Base-by-base conservation (phyloP, 2,329 filamentous ascomycete species). In the Cytospora piceicola region DNA sequence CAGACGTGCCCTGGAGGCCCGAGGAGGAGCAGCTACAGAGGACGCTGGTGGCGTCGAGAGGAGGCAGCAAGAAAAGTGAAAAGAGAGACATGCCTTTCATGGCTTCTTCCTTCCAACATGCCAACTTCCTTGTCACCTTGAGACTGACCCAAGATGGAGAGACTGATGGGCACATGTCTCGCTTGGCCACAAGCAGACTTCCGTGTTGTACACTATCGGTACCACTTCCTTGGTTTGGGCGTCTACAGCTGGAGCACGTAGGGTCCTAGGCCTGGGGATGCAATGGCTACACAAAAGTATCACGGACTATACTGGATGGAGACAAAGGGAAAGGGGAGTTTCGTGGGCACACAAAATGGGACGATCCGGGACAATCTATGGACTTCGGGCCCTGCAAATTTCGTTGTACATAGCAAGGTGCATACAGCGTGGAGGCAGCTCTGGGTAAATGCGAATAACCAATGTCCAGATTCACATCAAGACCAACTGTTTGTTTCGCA, bases 1-100 rank as follows among this genome's bases (percentile, higher is more conserved):
- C 56, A 64, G 61, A 56, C 51, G 56, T 34, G 56, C 60, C 56
- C 22, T 53, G 60, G 53, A 54, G 60, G 53, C 60, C 53, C 39
- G 30, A 57, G 60, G 49, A 63, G 55, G 39, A 17, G 32, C 36
- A 42, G 34, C 56, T 54, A 53, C 27, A 58, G 11, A 17, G 36
- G 22, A n/a, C 51, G 56, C 51, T 56, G 6, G 22, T 53, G 24
- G 61, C 56, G 56, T 55, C 55, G 59, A 52, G 32, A n/a, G 29
- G 39, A 34, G 60, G 39, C 39, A 63, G 60, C 29, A 57, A 24
- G 8, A 24, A 14, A 9, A 14, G 29, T 8, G 54, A 54, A 36
- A 63, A 59, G 32, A 54, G 56, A 63, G 36, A 34, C 49, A 49
- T 53, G 29, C 24, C 51, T 62, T 30, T 27, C 29, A 49, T 29